Evolutionary conservation across 495 filamentous ascomycete genomes (phyloP).

Genomic region (Rhizodiscina lignyota): DNA sequence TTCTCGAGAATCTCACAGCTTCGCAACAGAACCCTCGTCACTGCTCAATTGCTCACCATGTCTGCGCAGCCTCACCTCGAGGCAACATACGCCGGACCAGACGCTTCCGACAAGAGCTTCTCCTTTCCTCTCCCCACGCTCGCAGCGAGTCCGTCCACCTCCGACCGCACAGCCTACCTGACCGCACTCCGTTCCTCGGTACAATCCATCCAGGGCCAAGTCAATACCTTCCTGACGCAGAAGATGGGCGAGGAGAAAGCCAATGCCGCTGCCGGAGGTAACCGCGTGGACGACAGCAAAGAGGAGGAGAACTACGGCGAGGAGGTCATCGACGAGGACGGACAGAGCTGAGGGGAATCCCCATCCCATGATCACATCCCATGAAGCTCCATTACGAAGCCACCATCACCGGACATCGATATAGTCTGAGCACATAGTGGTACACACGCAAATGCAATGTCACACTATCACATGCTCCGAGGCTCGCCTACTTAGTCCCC

Average conservation of each 20-base stretch:
- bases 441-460: no score
- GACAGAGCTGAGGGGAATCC: no score
- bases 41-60: no score
- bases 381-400: no score
- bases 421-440: no score
- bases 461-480: no score
- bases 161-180: constrained; percentile 40
- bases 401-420: no score
- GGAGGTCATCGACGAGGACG: constrained; percentile 46
- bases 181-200: constrained; percentile 43
- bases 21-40: no score
- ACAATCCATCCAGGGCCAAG: constrained; percentile 43
- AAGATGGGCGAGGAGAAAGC: constrained; percentile 80
- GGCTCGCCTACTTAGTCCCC: no score
- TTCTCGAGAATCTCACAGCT: no score
- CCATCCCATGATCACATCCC: no score
- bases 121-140: constrained; percentile 22
- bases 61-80: no score
- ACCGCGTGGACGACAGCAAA: constrained; percentile 26
- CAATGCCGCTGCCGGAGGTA: constrained; percentile 10
- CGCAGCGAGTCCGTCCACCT: constrained; percentile 20
- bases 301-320: constrained; percentile 84
- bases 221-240: constrained; percentile 71
- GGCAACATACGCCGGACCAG: constrained; percentile 44
- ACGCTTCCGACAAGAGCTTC: constrained; percentile 29